phyloP scores from a whole-genome alignment of 257 asterid genomes.

The Fraxinus quadrangulata region DNA sequence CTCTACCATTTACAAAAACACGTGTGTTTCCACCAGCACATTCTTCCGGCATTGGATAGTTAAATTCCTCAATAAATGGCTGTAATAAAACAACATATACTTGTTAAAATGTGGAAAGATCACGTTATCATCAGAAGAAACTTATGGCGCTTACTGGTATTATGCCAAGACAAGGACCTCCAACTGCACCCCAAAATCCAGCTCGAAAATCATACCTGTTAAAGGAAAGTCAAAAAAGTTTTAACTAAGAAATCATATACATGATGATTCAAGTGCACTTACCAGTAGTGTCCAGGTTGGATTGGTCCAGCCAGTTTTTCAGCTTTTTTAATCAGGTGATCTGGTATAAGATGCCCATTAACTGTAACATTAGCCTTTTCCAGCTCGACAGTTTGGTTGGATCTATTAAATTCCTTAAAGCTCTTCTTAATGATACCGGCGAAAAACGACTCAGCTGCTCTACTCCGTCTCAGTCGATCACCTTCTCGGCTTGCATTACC shows the following conservation, averaged over 20 bases:
- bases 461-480: constrained; percentile 41
- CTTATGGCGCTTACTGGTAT: constrained; percentile 63
- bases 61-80: constrained; percentile 88
- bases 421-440: constrained; percentile 59
- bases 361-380: constrained; percentile 60
- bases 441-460: constrained; percentile 52
- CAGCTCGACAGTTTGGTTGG: constrained; percentile 35
- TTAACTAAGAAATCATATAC: neutral
- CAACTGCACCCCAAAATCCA: constrained; percentile 95
- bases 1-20: constrained; percentile 82
- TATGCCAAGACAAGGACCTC: constrained; percentile 92
- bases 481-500: constrained; percentile 55
- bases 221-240: constrained; percentile 15
- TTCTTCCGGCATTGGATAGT: constrained; percentile 70
- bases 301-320: constrained; percentile 77
- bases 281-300: constrained; percentile 91
- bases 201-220: constrained; percentile 91
- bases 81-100: constrained; percentile 40
- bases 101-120: constrained; percentile 2
- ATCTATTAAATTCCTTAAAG: constrained; percentile 42
- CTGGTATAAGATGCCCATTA: constrained; percentile 69
- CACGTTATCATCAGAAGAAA: neutral
- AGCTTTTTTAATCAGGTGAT: constrained; percentile 65
- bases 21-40: constrained; percentile 81
- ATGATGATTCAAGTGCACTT: constrained; percentile 11